phyloP scores from a whole-genome alignment of 805 yeast species.

The Saccharomycopsis amapae region DNA sequence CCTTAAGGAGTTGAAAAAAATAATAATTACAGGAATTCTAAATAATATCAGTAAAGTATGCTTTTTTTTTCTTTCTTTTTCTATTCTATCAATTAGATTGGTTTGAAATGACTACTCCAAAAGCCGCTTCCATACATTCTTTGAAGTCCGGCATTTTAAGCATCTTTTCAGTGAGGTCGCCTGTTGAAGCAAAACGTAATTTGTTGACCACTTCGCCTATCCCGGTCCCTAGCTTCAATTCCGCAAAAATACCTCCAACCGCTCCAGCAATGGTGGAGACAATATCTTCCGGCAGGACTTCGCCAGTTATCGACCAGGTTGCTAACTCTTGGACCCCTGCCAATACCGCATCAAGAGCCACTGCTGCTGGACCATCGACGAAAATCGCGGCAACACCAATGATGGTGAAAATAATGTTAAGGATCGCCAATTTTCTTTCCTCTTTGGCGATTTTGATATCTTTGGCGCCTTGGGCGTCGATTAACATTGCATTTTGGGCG shows the following conservation, averaged over 20 bases:
- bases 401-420: constrained; percentile 11
- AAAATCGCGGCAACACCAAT: constrained; percentile 14
- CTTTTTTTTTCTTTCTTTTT: too few relatives aligned
- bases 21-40: too few relatives aligned
- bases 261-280: constrained; percentile 2
- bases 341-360: constrained; percentile 3
- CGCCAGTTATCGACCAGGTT: constrained; percentile 4
- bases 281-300: background rate
- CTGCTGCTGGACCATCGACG: constrained; percentile 9
- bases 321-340: constrained; percentile 4
- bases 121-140: too few relatives aligned
- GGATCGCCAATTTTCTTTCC: constrained; percentile 11
- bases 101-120: too few relatives aligned
- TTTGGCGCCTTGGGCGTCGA: constrained; percentile 9
- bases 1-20: too few relatives aligned
- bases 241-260: constrained; percentile 9
- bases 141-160: too few relatives aligned
- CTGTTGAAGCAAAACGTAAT: too few relatives aligned
- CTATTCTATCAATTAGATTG: too few relatives aligned
- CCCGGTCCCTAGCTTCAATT: too few relatives aligned
- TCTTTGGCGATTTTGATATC: constrained; percentile 5
- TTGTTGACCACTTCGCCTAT: too few relatives aligned
- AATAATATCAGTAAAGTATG: too few relatives aligned
- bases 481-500: constrained; percentile 8
- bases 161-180: too few relatives aligned